Conservation (phyloP, 2,329 filamentous ascomycete species). For the Trichoderma sp. region DNA sequence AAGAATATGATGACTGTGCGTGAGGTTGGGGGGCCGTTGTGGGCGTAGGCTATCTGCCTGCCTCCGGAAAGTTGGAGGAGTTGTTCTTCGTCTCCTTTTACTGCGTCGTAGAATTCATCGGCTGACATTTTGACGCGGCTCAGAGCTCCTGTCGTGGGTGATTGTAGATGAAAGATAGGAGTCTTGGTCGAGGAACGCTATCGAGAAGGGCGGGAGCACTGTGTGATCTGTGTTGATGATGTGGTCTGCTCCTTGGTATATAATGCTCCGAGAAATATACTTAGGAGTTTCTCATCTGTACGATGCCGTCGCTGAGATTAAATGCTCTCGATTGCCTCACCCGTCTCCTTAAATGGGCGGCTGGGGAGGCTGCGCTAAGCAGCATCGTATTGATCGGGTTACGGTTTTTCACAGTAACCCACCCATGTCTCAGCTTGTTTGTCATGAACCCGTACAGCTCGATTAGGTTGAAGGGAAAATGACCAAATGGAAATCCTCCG, state of each 20-base stretch:
- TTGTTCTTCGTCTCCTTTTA: neutral
- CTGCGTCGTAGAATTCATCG: neutral
- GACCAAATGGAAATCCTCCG: neutral
- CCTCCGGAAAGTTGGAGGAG: constrained; percentile 26
- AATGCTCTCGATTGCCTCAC: neutral
- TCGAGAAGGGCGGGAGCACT: too few relatives aligned
- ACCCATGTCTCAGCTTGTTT: neutral
- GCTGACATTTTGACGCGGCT: neutral
- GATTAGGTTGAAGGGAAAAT: too few relatives aligned
- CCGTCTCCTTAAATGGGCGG: too few relatives aligned
- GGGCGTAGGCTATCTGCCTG: constrained; percentile 33
- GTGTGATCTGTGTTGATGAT: too few relatives aligned
- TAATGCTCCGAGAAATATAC: too few relatives aligned
- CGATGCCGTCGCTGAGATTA: neutral
- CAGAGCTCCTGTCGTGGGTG: fast-evolving
- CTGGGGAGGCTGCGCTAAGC: neutral
- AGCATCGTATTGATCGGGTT: constrained; percentile 10
- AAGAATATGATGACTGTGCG: constrained; percentile 33
- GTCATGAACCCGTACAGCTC: neutral
- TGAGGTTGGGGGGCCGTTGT: constrained; percentile 31
- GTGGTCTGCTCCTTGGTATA: too few relatives aligned
- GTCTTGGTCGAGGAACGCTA: too few relatives aligned
- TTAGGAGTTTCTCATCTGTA: too few relatives aligned
- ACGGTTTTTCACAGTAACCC: neutral
- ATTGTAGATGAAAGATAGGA: too few relatives aligned